phyloP scores from a whole-genome alignment of 2,329 filamentous ascomycete genomes.

The Xylariales sp. region DNA sequence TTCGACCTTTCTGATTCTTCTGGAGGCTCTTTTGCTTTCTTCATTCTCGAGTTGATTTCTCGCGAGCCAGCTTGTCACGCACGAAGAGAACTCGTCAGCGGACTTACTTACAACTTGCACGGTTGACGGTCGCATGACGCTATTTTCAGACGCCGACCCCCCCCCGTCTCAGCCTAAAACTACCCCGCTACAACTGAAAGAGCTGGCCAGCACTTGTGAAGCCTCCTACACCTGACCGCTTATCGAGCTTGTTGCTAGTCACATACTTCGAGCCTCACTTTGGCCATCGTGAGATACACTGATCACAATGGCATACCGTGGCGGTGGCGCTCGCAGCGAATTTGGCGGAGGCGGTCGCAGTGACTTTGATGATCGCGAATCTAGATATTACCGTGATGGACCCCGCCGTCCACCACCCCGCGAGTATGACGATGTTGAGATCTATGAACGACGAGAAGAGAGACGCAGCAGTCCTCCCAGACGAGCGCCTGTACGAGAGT shows the following conservation, averaged over 20 bases:
- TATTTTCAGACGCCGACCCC: constrained; percentile 5
- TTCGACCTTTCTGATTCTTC: neutral
- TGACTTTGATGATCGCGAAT: constrained; percentile 43
- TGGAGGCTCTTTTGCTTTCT: neutral
- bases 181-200: constrained; percentile 6
- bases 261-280: no score
- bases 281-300: no score
- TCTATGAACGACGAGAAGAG: constrained; percentile 20
- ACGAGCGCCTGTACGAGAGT: constrained; percentile 29
- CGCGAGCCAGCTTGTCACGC: neutral
- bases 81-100: neutral
- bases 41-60: neutral
- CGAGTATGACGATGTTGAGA: constrained; percentile 22
- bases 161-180: constrained; percentile 2
- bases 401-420: constrained; percentile 27
- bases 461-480: constrained; percentile 18
- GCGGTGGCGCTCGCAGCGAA: no score
- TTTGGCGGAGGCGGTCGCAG: constrained; percentile 17
- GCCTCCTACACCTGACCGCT: constrained; percentile 1
- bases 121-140: constrained; percentile 7
- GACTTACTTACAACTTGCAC: neutral
- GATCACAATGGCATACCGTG: constrained; percentile 20
- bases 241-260: neutral
- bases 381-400: constrained; percentile 26
- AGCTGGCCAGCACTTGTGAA: constrained; percentile 1